Percentiles rank a stretch among this genome's conserved stretches.
Evolutionary conservation across 345 rosid genomes (phyloP).

Genomic region (Syzygium aqueum): DNA sequence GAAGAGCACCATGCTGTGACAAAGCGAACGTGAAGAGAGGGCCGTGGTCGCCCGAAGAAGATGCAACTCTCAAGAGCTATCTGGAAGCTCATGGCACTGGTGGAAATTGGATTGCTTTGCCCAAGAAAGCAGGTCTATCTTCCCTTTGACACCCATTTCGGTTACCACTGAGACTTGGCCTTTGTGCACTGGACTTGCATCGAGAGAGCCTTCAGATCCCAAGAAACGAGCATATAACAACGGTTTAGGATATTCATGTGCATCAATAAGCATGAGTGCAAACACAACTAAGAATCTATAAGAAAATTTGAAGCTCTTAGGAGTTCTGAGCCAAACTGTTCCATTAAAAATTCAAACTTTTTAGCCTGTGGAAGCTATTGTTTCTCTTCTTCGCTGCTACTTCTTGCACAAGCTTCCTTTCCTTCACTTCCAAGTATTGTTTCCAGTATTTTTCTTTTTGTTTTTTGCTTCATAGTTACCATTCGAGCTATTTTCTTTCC

Average conservation of each 20-base stretch:
- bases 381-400: neutral
- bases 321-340: neutral
- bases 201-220: neutral
- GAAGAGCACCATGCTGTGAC: constrained; percentile 1
- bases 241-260: neutral
- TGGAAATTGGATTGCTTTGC: constrained; percentile 1
- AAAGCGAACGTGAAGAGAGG: neutral
- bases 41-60: neutral
- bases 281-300: neutral
- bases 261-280: neutral
- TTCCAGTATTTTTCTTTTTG: neutral
- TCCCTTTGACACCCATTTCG: neutral
- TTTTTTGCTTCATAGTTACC: neutral
- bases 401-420: neutral
- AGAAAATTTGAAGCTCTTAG: neutral
- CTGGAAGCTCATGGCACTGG: neutral
- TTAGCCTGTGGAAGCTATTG: neutral
- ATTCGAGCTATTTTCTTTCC: neutral
- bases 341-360: neutral
- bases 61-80: neutral
- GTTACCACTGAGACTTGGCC: neutral
- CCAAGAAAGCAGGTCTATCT: constrained; percentile 2
- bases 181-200: neutral
- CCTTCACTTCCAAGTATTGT: neutral
- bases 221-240: neutral